Percentiles rank a stretch among this genome's conserved stretches.
phyloP scores from a whole-genome alignment of 148 eudicot species.

The Agrostemma githago region DNA sequence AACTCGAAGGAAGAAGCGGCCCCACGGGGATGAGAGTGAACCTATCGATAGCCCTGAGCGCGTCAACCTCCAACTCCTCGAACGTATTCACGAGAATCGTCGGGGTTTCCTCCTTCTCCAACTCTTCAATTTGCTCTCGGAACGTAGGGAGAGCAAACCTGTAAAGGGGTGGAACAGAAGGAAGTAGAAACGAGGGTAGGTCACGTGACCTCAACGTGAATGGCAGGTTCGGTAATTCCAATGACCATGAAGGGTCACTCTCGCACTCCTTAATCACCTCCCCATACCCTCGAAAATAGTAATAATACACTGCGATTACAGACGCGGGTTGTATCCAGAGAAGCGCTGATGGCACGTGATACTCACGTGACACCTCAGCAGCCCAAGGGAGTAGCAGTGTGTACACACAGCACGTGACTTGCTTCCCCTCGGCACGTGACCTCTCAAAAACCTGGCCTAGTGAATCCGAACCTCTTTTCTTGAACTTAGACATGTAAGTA shows the following conservation, averaged over 20 bases:
- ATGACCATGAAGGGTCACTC: slow-evolving; percentile 32
- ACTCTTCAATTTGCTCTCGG: slow-evolving; percentile 33
- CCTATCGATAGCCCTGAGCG: slow-evolving; percentile 33
- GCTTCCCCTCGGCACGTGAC: slow-evolving; percentile 33
- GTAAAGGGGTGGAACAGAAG: slow-evolving; percentile 28
- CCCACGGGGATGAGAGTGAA: slow-evolving; percentile 34
- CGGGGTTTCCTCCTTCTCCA: slow-evolving; percentile 34
- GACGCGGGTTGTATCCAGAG: slow-evolving; percentile 67
- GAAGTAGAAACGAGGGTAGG: slow-evolving; percentile 52
- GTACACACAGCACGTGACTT: slow-evolving; percentile 48
- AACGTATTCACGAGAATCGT: slow-evolving; percentile 58
- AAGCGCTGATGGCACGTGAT: slow-evolving; percentile 39
- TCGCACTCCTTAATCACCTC: slow-evolving; percentile 23
- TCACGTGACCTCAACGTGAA: slow-evolving; percentile 29
- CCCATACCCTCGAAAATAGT: slow-evolving; percentile 37
- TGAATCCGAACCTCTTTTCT: background rate
- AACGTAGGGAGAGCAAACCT: slow-evolving; percentile 27
- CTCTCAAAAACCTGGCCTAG: slow-evolving; percentile 23
- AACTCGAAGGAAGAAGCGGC: slow-evolving; percentile 41
- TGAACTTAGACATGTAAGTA: too few relatives aligned
- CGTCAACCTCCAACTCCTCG: slow-evolving; percentile 43
- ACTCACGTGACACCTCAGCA: slow-evolving; percentile 42
- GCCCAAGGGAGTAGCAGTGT: slow-evolving; percentile 55
- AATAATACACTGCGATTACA: slow-evolving; percentile 44
- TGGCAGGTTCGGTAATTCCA: slow-evolving; percentile 46